Evolutionary conservation across 1,284 basidiomycete species (phyloP), one percentile per base, ranked within the genome.

Genomic region (Microbotryum scabiosae): DNA sequence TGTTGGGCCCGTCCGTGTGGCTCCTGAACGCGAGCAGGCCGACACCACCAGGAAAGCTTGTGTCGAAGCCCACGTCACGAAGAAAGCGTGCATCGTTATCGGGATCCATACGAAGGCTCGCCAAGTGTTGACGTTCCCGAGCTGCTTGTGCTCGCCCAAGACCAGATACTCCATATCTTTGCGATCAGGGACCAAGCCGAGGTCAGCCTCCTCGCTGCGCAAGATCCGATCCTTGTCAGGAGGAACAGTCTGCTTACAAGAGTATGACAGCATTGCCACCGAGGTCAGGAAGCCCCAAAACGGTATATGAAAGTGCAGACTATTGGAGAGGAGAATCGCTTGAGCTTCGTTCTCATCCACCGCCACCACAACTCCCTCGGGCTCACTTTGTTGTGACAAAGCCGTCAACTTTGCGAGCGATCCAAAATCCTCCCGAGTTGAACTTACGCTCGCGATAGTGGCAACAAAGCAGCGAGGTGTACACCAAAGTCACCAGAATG

Each of bases 321-420:
- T 55, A 30, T 18, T 18, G 28, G 9, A n/a, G 8, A 21, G 26
- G 43, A 18, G 43, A 16, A 46, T 10, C 20, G 18, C 20, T 20
- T 14, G 18, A 21, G 14, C 10, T n/a, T 7, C 10, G 3, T 20
- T 20, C 18, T 20, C 8, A 28, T 7, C 16, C 41, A 28, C 23
- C 23, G 20, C 26, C 8, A 5, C 18, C 18, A 20, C 5, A 54
- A 32, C 30, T 5, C 10, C 30, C 10, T 10, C 30, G 30, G 10
- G 30, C 53, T 10, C 10, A 55, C 54, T 56, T 56, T 36, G 50
- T 47, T 5, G 25, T 43, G 48, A 56, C 47, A 49, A 50, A 56
- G 2, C 55, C 48, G 16, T 56, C 55, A 14, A 25, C 20, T 10
- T 56, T 49, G 16, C 47, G 30, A n/a, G 47, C 54, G 21, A 56